A percentile compares a stretch with the other conserved stretches of the same genome.
These are phyloP conservation scores for Vigna hirtella DNA, from an alignment of 306 rosid species.

Conservation along the genomic window DNA sequence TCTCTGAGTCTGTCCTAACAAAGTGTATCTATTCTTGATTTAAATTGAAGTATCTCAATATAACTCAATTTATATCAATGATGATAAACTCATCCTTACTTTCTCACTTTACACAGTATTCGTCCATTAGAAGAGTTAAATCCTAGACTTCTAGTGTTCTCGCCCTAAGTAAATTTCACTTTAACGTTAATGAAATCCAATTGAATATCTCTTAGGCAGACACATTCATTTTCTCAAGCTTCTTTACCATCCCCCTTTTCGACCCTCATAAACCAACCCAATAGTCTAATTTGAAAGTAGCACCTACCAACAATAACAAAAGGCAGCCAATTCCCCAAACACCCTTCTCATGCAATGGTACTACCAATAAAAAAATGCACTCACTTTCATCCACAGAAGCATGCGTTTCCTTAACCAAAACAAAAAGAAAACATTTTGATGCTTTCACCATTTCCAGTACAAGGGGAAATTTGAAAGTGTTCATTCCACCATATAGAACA, in stretches of 20 bases:
- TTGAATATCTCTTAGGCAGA: no score
- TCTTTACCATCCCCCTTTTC: neutral
- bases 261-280: neutral
- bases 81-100: neutral
- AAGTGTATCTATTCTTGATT: neutral
- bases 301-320: neutral
- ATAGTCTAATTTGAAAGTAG: neutral
- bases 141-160: neutral
- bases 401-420: slow-evolving; percentile 8
- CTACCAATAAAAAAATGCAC: neutral
- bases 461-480: neutral
- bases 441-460: neutral
- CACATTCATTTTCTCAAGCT: neutral
- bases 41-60: neutral
- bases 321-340: neutral
- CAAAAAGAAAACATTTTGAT: neutral
- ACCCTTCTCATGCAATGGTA: neutral
- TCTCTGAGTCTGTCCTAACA: no score
- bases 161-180: neutral
- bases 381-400: slow-evolving; percentile 6
- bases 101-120: neutral
- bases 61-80: neutral
- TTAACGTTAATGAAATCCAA: no score
- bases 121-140: neutral
- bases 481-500: no score